Evolutionary conservation across 164 flowering plant genomes (phyloP), one percentile per base, ranked within the genome.

Genomic region (Taxillus chinensis): DNA sequence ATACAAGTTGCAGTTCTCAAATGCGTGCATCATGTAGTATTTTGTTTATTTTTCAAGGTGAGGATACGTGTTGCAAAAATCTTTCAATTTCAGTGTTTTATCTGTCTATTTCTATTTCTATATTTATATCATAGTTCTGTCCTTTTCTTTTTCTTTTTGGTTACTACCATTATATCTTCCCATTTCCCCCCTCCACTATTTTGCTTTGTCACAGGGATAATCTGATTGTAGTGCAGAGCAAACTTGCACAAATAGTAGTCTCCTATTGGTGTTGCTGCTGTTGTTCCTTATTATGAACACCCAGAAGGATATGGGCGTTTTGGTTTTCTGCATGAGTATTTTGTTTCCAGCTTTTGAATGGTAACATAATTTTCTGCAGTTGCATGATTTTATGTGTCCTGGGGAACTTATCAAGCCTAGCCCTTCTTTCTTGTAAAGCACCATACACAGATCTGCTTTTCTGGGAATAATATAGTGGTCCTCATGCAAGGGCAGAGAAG

Each of bases 401-500:
- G 55, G 49, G 42, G 63, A 41, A 51, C 27, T 27, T 59, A n/a
- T 59, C 48, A 11, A 17, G 50, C n/a, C 7, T 45, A 60, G 11
- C 45, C 41, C 17, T 45, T 40, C 11, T 11, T 15, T 54, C 27
- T 38, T 40, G 27, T 27, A 27, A 27, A 27, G 27, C 27, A 27
- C 27, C 27, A 27, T 27, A 41, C 56, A 57, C 57, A 60, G 53
- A 58, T 51, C 56, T 53, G 12, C 9, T 45, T 45, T 51, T 51
- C 15, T 13, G 62, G 62, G 57, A 48, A 52, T 49, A 55, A 62
- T 59, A 10, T 1, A 12, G 57, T 27, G 46, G 8, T 54, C 64
- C 71, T 60, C 60, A 90, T 87, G 97, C 92, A 84, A 78, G 79
- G 89, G 46, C 78, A 79, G 68, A 70, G 77, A 70, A 74, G 80